Evolutionary conservation across 345 rosid species (phyloP).

Genomic region (Zanthoxylum bungeanum): DNA sequence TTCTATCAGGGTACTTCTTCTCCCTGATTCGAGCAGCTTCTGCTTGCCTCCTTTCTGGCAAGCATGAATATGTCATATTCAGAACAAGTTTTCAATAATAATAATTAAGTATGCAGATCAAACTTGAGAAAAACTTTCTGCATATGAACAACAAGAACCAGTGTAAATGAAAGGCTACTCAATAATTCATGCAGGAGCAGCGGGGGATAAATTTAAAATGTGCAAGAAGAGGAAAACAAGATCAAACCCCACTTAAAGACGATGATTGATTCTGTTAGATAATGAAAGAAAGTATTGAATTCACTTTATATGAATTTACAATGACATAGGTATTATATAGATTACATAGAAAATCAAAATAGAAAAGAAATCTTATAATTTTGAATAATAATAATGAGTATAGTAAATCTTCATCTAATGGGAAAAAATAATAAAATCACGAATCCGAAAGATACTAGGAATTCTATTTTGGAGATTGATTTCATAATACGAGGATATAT

Average conservation of each 20-base stretch:
- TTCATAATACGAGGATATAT: no score
- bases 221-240: no score
- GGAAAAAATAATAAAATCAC: no score
- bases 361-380: no score
- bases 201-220: not conserved
- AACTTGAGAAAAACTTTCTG: not conserved
- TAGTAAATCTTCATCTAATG: no score
- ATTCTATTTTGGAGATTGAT: no score
- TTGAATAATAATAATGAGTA: no score
- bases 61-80: not conserved
- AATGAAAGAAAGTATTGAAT: no score
- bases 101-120: not conserved
- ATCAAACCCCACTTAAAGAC: not conserved
- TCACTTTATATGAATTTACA: no score
- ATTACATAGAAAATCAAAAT: no score
- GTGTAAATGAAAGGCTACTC: not conserved
- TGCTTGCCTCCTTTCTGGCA: conserved; percentile 60
- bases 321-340: no score
- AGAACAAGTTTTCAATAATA: conserved; percentile 9
- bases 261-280: not conserved
- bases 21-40: conserved; percentile 59
- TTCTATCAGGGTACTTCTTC: conserved; percentile 73
- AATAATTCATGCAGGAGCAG: not conserved
- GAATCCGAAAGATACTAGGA: no score
- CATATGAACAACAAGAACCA: not conserved